A percentile compares a stretch with the other conserved stretches of the same genome.
phyloP scores from a whole-genome alignment of 768 basidiomycete genomes.

The Neoboletus subvelutipes region DNA sequence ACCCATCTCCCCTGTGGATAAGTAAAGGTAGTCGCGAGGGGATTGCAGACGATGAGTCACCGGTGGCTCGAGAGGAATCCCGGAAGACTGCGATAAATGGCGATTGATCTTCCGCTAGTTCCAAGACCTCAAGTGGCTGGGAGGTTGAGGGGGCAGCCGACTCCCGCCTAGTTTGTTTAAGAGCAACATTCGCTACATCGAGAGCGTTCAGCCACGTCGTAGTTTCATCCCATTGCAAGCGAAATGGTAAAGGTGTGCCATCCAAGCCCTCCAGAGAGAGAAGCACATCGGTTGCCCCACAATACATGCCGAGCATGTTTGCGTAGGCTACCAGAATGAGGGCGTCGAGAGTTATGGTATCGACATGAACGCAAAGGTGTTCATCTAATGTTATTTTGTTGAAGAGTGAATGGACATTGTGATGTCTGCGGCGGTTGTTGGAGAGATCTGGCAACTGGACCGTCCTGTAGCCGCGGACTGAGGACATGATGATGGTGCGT shows the following conservation, averaged over 20 bases:
- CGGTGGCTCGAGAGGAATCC: conserved; percentile 2
- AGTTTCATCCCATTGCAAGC: conserved; percentile 18
- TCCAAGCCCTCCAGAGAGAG: conserved; percentile 14
- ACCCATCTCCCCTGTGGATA: conserved; percentile 3
- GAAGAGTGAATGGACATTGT: neutral
- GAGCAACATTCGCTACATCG: conserved; percentile 2
- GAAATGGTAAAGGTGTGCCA: conserved; percentile 8
- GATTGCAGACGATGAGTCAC: neutral
- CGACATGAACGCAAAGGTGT: neutral
- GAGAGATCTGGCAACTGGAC: conserved; percentile 24
- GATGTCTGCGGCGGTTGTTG: conserved; percentile 13
- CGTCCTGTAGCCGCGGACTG: neutral
- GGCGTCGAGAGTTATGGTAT: conserved; percentile 5
- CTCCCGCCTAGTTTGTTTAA: conserved; percentile 1
- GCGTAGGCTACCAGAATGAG: conserved; percentile 23
- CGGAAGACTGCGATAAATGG: conserved; percentile 20
- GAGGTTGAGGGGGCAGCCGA: neutral
- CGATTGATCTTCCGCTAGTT: neutral
- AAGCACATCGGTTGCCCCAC: conserved; percentile 19
- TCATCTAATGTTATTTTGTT: conserved; percentile 4
- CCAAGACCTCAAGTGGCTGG: neutral
- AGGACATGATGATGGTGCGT: neutral
- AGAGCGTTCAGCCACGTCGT: conserved; percentile 18
- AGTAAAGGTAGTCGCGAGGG: conserved; percentile 9
- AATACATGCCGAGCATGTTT: conserved; percentile 25